Evolutionary conservation across 805 yeast species (phyloP), one percentile per base, ranked within the genome.

Genomic region (Pichia eremophila): DNA sequence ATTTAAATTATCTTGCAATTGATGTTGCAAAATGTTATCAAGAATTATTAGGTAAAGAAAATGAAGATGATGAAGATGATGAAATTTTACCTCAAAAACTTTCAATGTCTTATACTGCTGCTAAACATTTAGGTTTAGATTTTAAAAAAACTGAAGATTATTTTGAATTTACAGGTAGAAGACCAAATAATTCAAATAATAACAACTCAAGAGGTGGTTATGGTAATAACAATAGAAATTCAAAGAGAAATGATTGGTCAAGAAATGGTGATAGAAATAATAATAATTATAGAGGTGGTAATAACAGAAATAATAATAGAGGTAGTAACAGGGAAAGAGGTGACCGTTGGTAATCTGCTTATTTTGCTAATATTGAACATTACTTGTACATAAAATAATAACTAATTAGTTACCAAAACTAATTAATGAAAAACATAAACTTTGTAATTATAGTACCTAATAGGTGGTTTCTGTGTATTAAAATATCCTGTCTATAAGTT

Each of bases 11-110:
- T 17, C 50, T 67, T 18, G 57, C 70, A 27, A 56, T 58, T 19
- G 73, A 70, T 48, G 54, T 65, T 31, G 56, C 64, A 25, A 55
- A 59, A 27, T 58, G 67, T 45, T 51, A 62, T 61, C 35, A 59
- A 50, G 50, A 60, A 51, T 40, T 64, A 46, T 41, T 52, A 2
- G 60, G 59, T 53, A 46, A 46, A 15, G 28, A 18, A 27, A 41
- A 44, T 25, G 50, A 47, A 18, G 27, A 35, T 40, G 43, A 46
- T n/a, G 44, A 27, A 19, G 39, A 38, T 34, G 44, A 40, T 31
- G 42, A 40, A 6, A 51, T 39, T 12, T 43, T 49, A 25, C 57
- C 59, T 19, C 36, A 37, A 28, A 46, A 38, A n/a, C 35, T 25
- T n/a, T 45, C 50, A n/a, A 42, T 49, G 54, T n/a, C 47, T 40